Base-by-base conservation (phyloP, 2,329 filamentous ascomycete genomes). In the Ophiocordyceps robertsii region DNA sequence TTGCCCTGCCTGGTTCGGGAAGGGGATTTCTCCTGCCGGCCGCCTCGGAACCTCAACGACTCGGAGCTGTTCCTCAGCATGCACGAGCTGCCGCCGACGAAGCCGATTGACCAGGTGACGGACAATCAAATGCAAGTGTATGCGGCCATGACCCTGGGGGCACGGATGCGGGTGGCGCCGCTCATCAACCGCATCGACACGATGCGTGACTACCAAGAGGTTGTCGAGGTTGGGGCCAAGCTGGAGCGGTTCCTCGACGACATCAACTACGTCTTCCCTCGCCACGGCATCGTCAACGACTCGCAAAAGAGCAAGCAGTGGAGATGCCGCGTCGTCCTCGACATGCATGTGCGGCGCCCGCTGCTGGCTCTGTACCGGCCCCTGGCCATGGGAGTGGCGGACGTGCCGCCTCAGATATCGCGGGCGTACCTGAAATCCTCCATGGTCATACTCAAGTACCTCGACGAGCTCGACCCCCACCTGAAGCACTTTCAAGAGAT, bases 51-150 rank as follows among this genome's bases (percentile, higher is more conserved):
- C 47, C 54, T 77, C 17, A 65, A 75, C 49, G 73, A 77, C 44
- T 53, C 51, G 14, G 71, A 75, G 38, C 54, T 77, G 7, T 64
- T 58, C 41, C 62, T 64, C 1, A 65, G 65, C 3, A 72, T 73
- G 62, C 57, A 59, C 13, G 63, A 69, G 40, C 59, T 76, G 9
- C 72, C 72, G 16, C 61, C 60, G 0, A 58, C 67, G 9, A 67
- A 65, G 44, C 67, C 72, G 1, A 66, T 75, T 31, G 71, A 76
- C 40, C 63, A 72, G 46, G 55, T 63, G 36, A 75, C 72, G 11
- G 68, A 72, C 49, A 69, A 66, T 29, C 72, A 74, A 47, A 64
- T 74, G 45, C 72, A 76, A 47, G 68, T 67, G 3, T 75, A 73
- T 47, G 70, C 68, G 7, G 68, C 70, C 6, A 67, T 64, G 49